Evolutionary conservation across 2,329 filamentous ascomycete species (phyloP).

Genomic region (Xylaria sp.): DNA sequence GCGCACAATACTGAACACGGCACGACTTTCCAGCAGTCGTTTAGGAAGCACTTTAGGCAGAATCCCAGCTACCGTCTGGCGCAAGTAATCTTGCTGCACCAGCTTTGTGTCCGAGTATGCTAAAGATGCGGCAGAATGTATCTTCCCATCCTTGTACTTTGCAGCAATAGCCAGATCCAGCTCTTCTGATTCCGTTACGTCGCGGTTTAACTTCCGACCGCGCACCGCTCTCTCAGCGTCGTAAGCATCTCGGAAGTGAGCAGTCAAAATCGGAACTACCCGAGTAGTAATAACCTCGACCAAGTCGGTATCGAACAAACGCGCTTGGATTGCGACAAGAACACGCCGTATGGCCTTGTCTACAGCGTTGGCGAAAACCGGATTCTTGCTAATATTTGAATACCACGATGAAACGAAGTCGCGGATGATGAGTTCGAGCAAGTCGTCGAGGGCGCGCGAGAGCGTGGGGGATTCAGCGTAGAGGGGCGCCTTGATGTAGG

Average conservation of each 20-base stretch:
- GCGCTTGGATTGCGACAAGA: slow-evolving; percentile 72
- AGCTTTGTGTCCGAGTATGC: slow-evolving; percentile 83
- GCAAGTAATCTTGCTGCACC: slow-evolving; percentile 86
- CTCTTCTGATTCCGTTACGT: slow-evolving; percentile 95
- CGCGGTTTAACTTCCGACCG: slow-evolving; percentile 84
- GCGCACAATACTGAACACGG: slow-evolving; percentile 79
- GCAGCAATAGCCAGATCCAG: slow-evolving; percentile 93
- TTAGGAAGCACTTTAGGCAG: slow-evolving; percentile 77
- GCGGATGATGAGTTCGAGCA: slow-evolving; percentile 76
- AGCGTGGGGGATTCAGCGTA: slow-evolving; percentile 78
- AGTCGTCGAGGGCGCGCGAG: slow-evolving; percentile 77
- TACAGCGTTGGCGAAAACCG: slow-evolving; percentile 83
- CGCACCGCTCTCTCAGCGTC: slow-evolving; percentile 86
- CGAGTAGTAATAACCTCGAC: slow-evolving; percentile 82
- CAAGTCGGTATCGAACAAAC: slow-evolving; percentile 76
- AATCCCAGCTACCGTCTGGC: slow-evolving; percentile 73
- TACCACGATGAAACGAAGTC: slow-evolving; percentile 95
- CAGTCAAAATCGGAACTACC: slow-evolving; percentile 85
- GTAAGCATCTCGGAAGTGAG: slow-evolving; percentile 88
- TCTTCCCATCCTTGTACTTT: slow-evolving; percentile 85
- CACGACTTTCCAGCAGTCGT: slow-evolving; percentile 76
- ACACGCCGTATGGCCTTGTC: slow-evolving; percentile 79
- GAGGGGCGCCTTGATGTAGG: slow-evolving; percentile 72
- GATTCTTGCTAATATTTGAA: slow-evolving; percentile 78
- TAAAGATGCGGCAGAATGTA: slow-evolving; percentile 85